Base-by-base conservation (phyloP, 257 asterid species). In the Prunella vulgaris region DNA sequence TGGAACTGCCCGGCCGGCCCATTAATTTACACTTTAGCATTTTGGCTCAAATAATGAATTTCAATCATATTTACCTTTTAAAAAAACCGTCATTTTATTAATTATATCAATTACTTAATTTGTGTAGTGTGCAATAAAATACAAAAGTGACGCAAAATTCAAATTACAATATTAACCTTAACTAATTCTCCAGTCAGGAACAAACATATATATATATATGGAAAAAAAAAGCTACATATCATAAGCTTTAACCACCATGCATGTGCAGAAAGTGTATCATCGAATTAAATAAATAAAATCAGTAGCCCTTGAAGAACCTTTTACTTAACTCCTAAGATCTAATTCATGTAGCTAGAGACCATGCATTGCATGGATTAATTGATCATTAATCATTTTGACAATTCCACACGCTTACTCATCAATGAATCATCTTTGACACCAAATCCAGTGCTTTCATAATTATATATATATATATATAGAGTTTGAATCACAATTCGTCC, bases 271-370 rank as follows among this genome's bases (percentile, higher is more conserved):
- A 61, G 27, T n/a, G 7, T 66, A 49, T 18, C 13, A 52, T 21
- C 13, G 3, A 48, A 64, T 37, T 28, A 57, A 68, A 42, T 28
- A 57, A 68, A 42, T 57, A 15, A 66, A 58, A 70, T 51, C 37
- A 66, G 59, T 64, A 37, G 33, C 3, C 32, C 17, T 17, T 40
- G 65, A 30, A 72, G 60, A 73, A 73, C 63, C 82, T 71, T 49
- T 83, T 78, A 74, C 86, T 82, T 73, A 79, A 79, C 82, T 77
- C 80, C 82, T 73, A 83, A 80, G 87, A 72, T 69, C 67, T 57
- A 65, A 58, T 62, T n/a, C n/a, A n/a, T 66, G 35, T 17, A 8
- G 5, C 0, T 59, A 54, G 1, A 14, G 0, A 1, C 27, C 20
- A 27, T 58, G 14, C 15, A n/a, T 21, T 70, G 25, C 3, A n/a